Base-by-base conservation (phyloP, 768 basidiomycete genomes). In the Mycena galopus region DNA sequence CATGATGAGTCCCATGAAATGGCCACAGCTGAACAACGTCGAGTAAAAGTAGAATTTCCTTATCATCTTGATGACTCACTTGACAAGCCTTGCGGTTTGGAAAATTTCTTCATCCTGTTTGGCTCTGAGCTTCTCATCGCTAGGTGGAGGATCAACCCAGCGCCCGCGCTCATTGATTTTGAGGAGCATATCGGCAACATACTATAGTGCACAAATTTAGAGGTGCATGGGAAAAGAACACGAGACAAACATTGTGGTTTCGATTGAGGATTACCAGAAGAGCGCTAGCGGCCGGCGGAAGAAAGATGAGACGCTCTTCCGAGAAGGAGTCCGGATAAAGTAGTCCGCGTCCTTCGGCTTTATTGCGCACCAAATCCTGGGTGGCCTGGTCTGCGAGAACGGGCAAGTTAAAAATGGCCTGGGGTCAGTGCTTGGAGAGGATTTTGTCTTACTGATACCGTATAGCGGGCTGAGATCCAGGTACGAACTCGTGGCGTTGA, bases 401-500 rank as follows among this genome's bases (percentile, higher is more conserved):
- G 19, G 16, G 6, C 3, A 12, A 32, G 7, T 8, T 50, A 1
- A 63, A 50, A 33, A 25, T 50, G 16, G 35, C 6, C 14, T 7
- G 8, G 6, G 35, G 35, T 14, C 19, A 32, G 17, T 76, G 33
- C n/a, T n/a, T n/a, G n/a, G n/a, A 62, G 23, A 11, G 51, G 30
- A 35, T 17, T 3, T 21, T 21, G 84, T 72, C 81, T 80, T 73
- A 83, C 82, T 86, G 76, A 83, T 82, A 11, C 90, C 90, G 74
- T 91, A 92, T 4, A 91, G 79, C 7, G 87, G 85, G 57, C 86
- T 87, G 9, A 92, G 81, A 76, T 91, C 89, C 29, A 91, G 84
- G 72, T 91, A 91, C 3, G 87, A 87, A 67, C 84, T 84, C 0
- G 90, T 86, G 61, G 87, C 81, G 81, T 91, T 91, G 77, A 86